Percentiles rank a stretch among this genome's conserved stretches.
These are phyloP conservation scores for Lasiodiplodia sp. DNA, from an alignment of 2,329 filamentous ascomycete genomes.

Conservation along the genomic window DNA sequence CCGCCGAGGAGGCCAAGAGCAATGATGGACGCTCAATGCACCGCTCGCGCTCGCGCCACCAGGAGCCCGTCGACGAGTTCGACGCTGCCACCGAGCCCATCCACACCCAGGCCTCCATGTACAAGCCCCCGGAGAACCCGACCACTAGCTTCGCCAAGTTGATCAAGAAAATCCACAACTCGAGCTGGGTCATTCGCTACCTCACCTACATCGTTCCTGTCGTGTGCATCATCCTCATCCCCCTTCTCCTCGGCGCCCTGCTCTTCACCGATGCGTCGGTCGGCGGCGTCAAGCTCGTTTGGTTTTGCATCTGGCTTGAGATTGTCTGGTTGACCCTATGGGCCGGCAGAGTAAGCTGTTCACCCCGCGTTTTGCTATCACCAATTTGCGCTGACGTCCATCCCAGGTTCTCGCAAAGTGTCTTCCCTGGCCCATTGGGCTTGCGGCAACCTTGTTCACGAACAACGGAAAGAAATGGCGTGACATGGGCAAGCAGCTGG, in stretches of 20 bases:
- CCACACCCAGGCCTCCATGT: constrained; percentile 70
- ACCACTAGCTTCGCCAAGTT: constrained; percentile 68
- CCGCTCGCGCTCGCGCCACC: constrained; percentile 60
- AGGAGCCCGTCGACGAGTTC: constrained; percentile 70
- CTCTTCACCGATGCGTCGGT: constrained; percentile 66
- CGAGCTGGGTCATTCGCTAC: constrained; percentile 72
- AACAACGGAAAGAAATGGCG: constrained; percentile 93
- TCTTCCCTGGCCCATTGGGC: constrained; percentile 67
- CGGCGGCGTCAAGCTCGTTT: constrained; percentile 79
- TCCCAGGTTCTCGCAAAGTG: constrained; percentile 67
- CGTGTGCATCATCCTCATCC: constrained; percentile 69
- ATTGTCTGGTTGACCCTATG: constrained; percentile 92
- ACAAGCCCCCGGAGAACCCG: constrained; percentile 69
- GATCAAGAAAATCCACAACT: constrained; percentile 70
- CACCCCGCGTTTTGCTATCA: neutral
- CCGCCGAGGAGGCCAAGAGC: constrained; percentile 46
- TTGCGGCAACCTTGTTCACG: constrained; percentile 77
- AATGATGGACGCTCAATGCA: constrained; percentile 55
- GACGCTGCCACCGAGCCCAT: constrained; percentile 72
- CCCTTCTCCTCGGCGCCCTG: constrained; percentile 70
- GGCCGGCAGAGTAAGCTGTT: constrained; percentile 65
- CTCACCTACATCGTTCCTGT: constrained; percentile 75
- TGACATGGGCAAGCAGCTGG: constrained; percentile 84
- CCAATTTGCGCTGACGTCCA: neutral
- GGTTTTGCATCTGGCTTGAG: constrained; percentile 96